phyloP scores from a whole-genome alignment of 78 protist species.

The Bodo saltans region DNA sequence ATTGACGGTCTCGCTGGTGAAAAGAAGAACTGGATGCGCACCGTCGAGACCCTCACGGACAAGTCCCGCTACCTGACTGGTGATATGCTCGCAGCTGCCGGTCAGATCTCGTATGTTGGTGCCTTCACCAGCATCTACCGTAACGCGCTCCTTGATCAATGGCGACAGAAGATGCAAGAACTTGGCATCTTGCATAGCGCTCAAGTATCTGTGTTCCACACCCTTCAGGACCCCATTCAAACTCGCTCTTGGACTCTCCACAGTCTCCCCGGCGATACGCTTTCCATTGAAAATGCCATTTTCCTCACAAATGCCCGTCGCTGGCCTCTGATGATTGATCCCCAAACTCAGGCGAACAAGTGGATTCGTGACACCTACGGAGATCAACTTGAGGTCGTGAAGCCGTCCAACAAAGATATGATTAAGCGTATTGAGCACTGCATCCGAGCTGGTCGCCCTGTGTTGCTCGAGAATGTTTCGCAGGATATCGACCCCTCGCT shows the following conservation, averaged over 20 bases:
- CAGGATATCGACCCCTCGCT: slow-evolving; percentile 70
- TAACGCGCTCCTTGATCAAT: slow-evolving; percentile 6
- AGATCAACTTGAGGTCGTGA: slow-evolving; percentile 33
- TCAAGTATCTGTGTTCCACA: not conserved
- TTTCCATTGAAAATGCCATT: slow-evolving; percentile 61
- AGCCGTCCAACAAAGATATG: slow-evolving; percentile 44
- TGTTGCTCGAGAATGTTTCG: slow-evolving; percentile 68
- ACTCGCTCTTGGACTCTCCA: slow-evolving; percentile 56
- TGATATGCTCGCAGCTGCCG: slow-evolving; percentile 59
- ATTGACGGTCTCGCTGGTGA: slow-evolving; percentile 54
- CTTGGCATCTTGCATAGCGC: not conserved
- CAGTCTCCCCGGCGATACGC: slow-evolving; percentile 66
- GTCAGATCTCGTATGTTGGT: slow-evolving; percentile 63
- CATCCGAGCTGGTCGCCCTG: slow-evolving; percentile 56
- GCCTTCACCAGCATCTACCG: slow-evolving; percentile 70
- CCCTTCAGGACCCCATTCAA: slow-evolving; percentile 50
- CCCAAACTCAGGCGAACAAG: slow-evolving; percentile 72
- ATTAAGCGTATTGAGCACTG: slow-evolving; percentile 42
- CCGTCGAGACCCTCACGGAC: not conserved
- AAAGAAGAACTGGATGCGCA: slow-evolving; percentile 51
- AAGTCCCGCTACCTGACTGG: slow-evolving; percentile 40
- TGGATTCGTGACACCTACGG: slow-evolving; percentile 63
- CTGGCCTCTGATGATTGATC: slow-evolving; percentile 83
- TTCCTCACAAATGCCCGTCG: slow-evolving; percentile 40
- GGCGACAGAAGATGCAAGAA: slow-evolving; percentile 32